These are phyloP conservation scores for Chaetomium sp. DNA, from an alignment of 2,329 filamentous ascomycete genomes.

Conservation along the genomic window DNA sequence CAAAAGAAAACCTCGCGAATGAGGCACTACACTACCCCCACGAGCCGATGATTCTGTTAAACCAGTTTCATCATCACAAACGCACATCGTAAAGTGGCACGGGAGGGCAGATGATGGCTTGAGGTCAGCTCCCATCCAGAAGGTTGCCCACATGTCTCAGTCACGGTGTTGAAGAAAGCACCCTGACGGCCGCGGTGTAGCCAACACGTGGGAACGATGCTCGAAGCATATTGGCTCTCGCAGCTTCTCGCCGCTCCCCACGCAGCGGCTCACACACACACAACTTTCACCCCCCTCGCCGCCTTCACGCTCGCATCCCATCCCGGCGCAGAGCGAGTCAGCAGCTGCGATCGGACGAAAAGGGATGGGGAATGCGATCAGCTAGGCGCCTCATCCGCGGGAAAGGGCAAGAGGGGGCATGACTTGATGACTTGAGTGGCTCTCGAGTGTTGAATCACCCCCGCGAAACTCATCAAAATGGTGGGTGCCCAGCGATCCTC, in stretches of 20 bases:
- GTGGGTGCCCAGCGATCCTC: too few species aligned
- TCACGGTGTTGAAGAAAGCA: neutral
- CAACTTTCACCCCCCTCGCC: neutral
- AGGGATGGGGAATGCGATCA: neutral
- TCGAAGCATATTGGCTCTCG: constrained; percentile 19
- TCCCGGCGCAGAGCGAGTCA: neutral
- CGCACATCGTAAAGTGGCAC: neutral
- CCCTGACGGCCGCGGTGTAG: neutral
- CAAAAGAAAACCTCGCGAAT: too few species aligned
- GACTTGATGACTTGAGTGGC: too few species aligned
- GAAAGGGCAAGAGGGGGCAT: neutral
- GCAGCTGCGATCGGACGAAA: neutral
- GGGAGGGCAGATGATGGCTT: neutral
- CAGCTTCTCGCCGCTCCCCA: neutral
- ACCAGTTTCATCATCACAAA: neutral
- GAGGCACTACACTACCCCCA: too few species aligned
- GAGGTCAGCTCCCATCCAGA: constrained; percentile 5
- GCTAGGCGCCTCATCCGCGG: neutral
- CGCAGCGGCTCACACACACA: too few species aligned
- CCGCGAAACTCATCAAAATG: too few species aligned
- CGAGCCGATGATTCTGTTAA: too few species aligned
- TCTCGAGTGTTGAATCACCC: too few species aligned
- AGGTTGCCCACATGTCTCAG: constrained; percentile 14
- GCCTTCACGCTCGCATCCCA: constrained; percentile 7
- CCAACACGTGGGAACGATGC: constrained; percentile 23